Percentiles rank a stretch among this genome's conserved stretches.
Evolutionary conservation across 768 basidiomycete species (phyloP).

Genomic region (Agaricus bisporus): DNA sequence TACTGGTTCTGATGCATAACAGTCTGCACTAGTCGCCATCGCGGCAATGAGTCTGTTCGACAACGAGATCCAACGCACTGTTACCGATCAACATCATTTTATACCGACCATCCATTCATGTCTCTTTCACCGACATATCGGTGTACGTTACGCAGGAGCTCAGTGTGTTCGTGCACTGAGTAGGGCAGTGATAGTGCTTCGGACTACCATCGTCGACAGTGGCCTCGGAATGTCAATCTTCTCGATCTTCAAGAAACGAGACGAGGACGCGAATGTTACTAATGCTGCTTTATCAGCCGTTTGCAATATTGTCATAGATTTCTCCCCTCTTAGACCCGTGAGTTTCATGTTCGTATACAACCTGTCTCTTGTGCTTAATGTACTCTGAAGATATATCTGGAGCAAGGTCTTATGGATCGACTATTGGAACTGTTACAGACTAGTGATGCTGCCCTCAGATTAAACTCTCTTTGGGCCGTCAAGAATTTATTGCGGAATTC

Average conservation of each 20-base stretch:
- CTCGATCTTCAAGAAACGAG: constrained; percentile 31
- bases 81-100: constrained; percentile 56
- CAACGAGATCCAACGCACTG: constrained; percentile 62
- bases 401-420: constrained; percentile 59
- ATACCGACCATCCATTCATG: constrained; percentile 21
- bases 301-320: constrained; percentile 83
- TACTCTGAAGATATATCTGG: constrained; percentile 50
- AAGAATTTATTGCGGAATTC: constrained; percentile 78
- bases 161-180: constrained; percentile 80
- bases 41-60: constrained; percentile 69
- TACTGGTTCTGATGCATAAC: not conserved
- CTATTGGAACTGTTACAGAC: constrained; percentile 49
- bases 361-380: constrained; percentile 2
- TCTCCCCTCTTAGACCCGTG: constrained; percentile 73
- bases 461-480: constrained; percentile 81
- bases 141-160: constrained; percentile 81
- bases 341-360: constrained; percentile 20
- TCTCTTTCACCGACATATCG: constrained; percentile 41
- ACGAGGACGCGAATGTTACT: constrained; percentile 64
- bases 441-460: constrained; percentile 48
- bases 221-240: constrained; percentile 73
- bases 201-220: constrained; percentile 81
- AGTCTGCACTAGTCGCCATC: constrained; percentile 72
- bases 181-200: constrained; percentile 70
- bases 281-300: constrained; percentile 67